A percentile compares a stretch with the other conserved stretches of the same genome.
These are phyloP conservation scores for Juglanconis sp. DNA, from an alignment of 2,329 filamentous ascomycete species.

Conservation along the genomic window DNA sequence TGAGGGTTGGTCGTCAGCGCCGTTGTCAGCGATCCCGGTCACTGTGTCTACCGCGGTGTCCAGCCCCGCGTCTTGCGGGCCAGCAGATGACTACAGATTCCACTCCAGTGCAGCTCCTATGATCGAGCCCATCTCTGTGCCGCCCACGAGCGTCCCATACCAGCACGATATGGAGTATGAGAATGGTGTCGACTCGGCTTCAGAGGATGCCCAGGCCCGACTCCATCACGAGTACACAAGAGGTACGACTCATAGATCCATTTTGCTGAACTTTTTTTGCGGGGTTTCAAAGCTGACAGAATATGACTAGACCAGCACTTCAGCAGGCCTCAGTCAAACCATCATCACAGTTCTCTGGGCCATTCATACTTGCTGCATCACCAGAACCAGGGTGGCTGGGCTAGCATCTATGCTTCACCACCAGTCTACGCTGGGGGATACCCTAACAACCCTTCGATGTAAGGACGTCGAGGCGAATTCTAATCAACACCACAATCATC, in stretches of 20 bases:
- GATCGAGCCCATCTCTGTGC: slow-evolving; percentile 34
- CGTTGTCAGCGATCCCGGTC: slow-evolving; percentile 32
- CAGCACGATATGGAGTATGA: slow-evolving; percentile 34
- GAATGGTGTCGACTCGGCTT: slow-evolving; percentile 30
- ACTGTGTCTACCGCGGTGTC: slow-evolving; percentile 48
- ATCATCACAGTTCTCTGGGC: slow-evolving; percentile 28
- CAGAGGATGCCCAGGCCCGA: not conserved
- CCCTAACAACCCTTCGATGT: slow-evolving; percentile 26
- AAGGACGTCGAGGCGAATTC: slow-evolving; percentile 1
- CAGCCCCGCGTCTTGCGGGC: slow-evolving; percentile 48
- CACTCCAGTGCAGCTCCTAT: slow-evolving; percentile 43
- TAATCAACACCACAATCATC: not conserved
- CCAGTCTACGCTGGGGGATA: slow-evolving; percentile 27
- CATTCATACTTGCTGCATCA: slow-evolving; percentile 31
- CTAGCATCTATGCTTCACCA: slow-evolving; percentile 28
- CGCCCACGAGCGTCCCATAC: slow-evolving; percentile 30
- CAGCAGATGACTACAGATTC: slow-evolving; percentile 47
- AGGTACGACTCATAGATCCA: not conserved
- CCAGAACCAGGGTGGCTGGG: slow-evolving; percentile 22
- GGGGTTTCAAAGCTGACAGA: slow-evolving; percentile 15
- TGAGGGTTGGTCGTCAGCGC: slow-evolving; percentile 42
- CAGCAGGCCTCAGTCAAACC: slow-evolving; percentile 24
- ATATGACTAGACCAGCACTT: slow-evolving; percentile 30
- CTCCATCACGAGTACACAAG: not conserved
- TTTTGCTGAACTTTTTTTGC: not conserved